Evolutionary conservation across 2,329 filamentous ascomycete genomes (phyloP).

Genomic region (Penicillium glabrum): DNA sequence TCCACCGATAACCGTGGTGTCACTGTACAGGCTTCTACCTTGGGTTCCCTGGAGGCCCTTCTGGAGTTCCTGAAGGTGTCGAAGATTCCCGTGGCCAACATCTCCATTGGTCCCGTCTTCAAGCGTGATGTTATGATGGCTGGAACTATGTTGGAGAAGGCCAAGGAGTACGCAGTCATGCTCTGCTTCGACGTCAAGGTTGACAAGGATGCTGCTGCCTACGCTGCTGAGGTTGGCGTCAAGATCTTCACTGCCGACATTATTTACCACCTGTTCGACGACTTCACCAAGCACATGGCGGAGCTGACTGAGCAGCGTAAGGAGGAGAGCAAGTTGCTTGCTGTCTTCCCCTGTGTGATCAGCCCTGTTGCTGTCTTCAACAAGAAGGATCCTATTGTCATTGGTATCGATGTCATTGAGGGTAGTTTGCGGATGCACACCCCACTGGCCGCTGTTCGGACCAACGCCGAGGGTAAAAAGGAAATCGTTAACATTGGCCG

Average conservation of each 20-base stretch:
- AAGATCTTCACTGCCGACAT: constrained; percentile 99
- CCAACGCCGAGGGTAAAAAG: constrained; percentile 74
- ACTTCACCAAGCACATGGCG: constrained; percentile 93
- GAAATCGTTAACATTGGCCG: constrained; percentile 82
- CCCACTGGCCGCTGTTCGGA: constrained; percentile 83
- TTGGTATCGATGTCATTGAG: constrained; percentile 94
- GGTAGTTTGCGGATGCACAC: constrained; percentile 84
- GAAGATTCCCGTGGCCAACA: constrained; percentile 97
- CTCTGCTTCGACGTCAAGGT: constrained; percentile 99
- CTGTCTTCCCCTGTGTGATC: constrained; percentile 95
- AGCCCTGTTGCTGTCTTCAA: constrained; percentile 93
- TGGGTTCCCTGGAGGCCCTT: constrained; percentile 92
- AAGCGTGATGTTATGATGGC: constrained; percentile 96
- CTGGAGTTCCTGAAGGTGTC: constrained; percentile 93
- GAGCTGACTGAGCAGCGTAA: constrained; percentile 86
- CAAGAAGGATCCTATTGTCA: constrained; percentile 92
- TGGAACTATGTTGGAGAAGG: constrained; percentile 94
- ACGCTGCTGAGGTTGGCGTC: constrained; percentile 91
- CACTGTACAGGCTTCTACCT: constrained; percentile 93
- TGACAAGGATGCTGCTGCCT: constrained; percentile 88
- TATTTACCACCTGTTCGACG: constrained; percentile 97
- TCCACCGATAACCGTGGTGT: constrained; percentile 92
- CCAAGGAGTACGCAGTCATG: constrained; percentile 96
- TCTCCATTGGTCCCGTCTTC: constrained; percentile 95
- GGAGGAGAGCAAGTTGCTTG: constrained; percentile 91